These are phyloP conservation scores for Fusarium anthophilum DNA, from an alignment of 2,329 filamentous ascomycete species.

Conservation along the genomic window DNA sequence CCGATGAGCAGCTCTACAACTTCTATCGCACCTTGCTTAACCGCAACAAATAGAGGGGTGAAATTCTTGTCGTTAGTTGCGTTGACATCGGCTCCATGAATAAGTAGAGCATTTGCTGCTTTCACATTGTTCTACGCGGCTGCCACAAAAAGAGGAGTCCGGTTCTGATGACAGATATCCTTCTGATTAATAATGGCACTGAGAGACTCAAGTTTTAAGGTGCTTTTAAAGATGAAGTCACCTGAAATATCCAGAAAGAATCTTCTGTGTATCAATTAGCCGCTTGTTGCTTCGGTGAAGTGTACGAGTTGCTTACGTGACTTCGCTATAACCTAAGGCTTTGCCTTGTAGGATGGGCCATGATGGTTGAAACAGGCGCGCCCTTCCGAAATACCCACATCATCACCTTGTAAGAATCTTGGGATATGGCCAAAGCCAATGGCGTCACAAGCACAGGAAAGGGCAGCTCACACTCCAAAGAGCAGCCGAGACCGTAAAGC, in stretches of 20 bases:
- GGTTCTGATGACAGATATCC: background rate
- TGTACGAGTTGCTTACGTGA: background rate
- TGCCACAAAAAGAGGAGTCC: background rate
- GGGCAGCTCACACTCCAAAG: background rate
- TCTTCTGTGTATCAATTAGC: background rate
- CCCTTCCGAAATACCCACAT: background rate
- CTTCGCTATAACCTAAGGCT: rapidly evolving
- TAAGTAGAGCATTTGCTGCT: background rate
- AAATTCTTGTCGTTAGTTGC: background rate
- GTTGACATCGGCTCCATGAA: background rate
- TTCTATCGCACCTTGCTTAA: background rate
- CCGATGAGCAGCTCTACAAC: background rate
- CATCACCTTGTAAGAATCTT: background rate
- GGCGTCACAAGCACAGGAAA: background rate
- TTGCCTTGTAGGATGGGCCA: background rate
- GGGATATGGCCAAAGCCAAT: background rate
- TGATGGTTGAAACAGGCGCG: background rate
- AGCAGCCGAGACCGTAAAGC: background rate
- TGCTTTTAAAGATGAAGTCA: background rate
- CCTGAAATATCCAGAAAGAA: background rate
- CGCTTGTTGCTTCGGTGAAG: background rate
- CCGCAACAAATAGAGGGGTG: background rate
- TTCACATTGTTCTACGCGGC: background rate
- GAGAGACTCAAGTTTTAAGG: background rate
- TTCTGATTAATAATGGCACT: background rate